Base-by-base conservation (phyloP, 805 yeast species). In the Deakozyma indianensis region DNA sequence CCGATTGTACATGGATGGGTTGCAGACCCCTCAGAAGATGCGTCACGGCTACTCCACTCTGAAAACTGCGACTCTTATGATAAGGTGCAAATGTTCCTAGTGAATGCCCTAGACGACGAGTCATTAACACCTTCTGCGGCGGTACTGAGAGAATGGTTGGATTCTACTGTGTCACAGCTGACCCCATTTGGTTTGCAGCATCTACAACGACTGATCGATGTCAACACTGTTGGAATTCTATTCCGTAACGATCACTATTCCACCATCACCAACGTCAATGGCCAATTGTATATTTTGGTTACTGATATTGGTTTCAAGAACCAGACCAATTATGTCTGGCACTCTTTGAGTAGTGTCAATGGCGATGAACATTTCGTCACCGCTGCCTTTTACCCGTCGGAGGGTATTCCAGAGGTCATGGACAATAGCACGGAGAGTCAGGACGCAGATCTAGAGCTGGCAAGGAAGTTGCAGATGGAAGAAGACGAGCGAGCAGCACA, bases 191-290 rank as follows among this genome's bases (percentile, higher is more conserved):
- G 98, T 0, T 59, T 83, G 14, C 47, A 57, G 1, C 64, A 64
- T 44, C 58, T 83, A 50, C 64, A 66, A 48, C 58, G 62, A 3
- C 55, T 68, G 2, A 57, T 84, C 23, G 56, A 61, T 1, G 69
- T 71, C 15, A 78, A 78, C 38, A 71, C 78, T 4, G 69, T 79
- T 46, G 74, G 79, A 1, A 77, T 90, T 0, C 73, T 90, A 50
- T 92, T 88, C 66, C 71, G 96, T 56, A 90, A 92, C 61, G 88
- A 92, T 60, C 96, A 87, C 60, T 90, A 84, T 62, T 74, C 74
- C 51, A 85, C 96, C 0, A 58, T 88, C 9, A 73, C 68, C 53
- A 59, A 58, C 2, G 55, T 50, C 40, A 48, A 59, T 4, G 68
- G 67, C 23, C 69, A 69, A 45, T 65, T 90, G 25, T 86, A 74